These are phyloP conservation scores for Botrytis porri DNA, from an alignment of 2,329 filamentous ascomycete genomes.

Conservation along the genomic window DNA sequence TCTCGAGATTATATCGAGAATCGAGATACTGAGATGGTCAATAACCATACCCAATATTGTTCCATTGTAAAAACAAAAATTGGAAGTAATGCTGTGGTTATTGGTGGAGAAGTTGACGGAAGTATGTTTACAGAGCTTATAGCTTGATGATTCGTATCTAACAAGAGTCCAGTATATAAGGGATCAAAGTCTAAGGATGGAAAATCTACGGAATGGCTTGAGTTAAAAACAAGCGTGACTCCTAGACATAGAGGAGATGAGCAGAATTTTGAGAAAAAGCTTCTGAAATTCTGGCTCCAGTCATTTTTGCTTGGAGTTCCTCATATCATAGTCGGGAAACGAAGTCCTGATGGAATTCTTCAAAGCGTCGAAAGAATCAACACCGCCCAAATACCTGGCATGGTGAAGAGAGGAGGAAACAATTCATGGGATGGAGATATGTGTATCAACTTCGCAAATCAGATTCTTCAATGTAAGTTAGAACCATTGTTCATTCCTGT, in stretches of 20 bases:
- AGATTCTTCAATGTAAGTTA: conserved; percentile 70
- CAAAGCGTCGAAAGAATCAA: conserved; percentile 72
- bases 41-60: conserved; percentile 93
- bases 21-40: conserved; percentile 69
- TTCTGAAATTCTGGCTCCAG: conserved; percentile 96
- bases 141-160: conserved; percentile 15
- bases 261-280: conserved; percentile 79
- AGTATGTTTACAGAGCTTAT: conserved; percentile 46
- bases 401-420: conserved; percentile 63
- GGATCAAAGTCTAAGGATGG: conserved; percentile 68
- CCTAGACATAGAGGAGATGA: conserved; percentile 68
- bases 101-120: conserved; percentile 93
- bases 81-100: conserved; percentile 68
- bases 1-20: conserved; percentile 74
- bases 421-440: conserved; percentile 83
- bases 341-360: conserved; percentile 69
- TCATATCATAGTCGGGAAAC: conserved; percentile 87
- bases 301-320: conserved; percentile 92
- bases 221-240: conserved; percentile 74
- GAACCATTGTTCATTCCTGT: not conserved
- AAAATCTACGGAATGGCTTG: conserved; percentile 83
- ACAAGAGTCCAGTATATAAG: conserved; percentile 55
- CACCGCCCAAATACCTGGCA: conserved; percentile 74
- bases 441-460: conserved; percentile 85
- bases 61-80: conserved; percentile 88